phyloP scores from a whole-genome alignment of 805 yeast genomes.

The Cyberlindnera mycetangii region DNA sequence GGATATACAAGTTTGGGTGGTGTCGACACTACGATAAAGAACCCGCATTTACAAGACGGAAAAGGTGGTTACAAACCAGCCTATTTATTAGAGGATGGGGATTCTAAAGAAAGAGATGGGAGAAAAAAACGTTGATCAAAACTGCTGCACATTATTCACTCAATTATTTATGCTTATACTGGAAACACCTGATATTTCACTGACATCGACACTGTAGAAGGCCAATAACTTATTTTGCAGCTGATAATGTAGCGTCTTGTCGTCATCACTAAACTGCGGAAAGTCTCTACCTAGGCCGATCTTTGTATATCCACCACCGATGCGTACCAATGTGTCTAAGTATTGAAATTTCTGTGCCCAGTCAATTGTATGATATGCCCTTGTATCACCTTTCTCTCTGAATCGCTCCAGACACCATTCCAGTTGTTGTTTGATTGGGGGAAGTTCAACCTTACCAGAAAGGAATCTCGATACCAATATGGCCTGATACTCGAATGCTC shows the following conservation, averaged over 20 bases:
- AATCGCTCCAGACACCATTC: constrained; percentile 32
- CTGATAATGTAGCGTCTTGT: constrained; percentile 28
- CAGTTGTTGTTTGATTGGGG: constrained; percentile 30
- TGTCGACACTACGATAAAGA: constrained; percentile 60
- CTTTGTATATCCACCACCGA: constrained; percentile 28
- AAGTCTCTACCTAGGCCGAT: constrained; percentile 24
- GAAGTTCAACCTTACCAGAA: constrained; percentile 32
- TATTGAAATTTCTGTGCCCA: constrained; percentile 31
- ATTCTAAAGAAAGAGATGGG: constrained; percentile 56
- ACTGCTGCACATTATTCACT: no score
- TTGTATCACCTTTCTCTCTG: constrained; percentile 29
- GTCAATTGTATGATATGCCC: constrained; percentile 36
- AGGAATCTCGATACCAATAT: constrained; percentile 34
- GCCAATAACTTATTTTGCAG: constrained; percentile 13
- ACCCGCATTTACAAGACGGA: constrained; percentile 51
- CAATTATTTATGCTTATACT: neutral
- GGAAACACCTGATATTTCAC: constrained; percentile 6
- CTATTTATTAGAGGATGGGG: constrained; percentile 53
- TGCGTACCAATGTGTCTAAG: constrained; percentile 23
- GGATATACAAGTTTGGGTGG: constrained; percentile 95
- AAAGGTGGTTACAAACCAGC: constrained; percentile 46
- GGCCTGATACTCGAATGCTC: constrained; percentile 42
- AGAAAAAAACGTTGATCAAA: constrained; percentile 10
- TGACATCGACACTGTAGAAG: constrained; percentile 19
- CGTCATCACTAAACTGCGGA: constrained; percentile 22